Conservation (phyloP, 2,329 filamentous ascomycete species). For the Coniella lustricola region DNA sequence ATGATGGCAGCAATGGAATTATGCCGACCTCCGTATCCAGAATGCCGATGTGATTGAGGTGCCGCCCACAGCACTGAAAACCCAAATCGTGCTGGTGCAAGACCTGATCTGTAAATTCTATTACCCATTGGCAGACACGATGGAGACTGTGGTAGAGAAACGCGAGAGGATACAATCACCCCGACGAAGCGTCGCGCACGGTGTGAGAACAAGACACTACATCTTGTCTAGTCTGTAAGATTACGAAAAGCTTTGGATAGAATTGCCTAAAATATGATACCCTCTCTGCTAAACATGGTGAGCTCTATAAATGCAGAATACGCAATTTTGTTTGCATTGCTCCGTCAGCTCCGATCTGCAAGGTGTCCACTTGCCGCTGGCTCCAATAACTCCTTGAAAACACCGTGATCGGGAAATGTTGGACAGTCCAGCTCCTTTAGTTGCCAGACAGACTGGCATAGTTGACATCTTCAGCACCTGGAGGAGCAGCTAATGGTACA, state of each 20-base stretch:
- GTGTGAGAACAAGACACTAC: neutral
- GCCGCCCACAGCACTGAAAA: no score
- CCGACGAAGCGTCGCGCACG: neutral
- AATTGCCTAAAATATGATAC: conserved; percentile 25
- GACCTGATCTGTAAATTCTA: no score
- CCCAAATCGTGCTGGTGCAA: no score
- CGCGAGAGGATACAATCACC: neutral
- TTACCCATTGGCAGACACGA: no score
- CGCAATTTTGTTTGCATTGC: conserved; percentile 4
- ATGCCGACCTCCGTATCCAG: neutral
- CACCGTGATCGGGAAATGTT: conserved; percentile 17
- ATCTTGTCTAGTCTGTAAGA: conserved; percentile 7
- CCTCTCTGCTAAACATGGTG: conserved; percentile 16
- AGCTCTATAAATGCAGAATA: neutral
- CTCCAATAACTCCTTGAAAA: conserved; percentile 23
- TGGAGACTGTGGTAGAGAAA: neutral
- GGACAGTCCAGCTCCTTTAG: conserved; percentile 8
- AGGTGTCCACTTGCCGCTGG: neutral
- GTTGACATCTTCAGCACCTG: conserved; percentile 68
- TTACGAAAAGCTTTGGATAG: conserved; percentile 5
- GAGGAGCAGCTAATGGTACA: conserved; percentile 63
- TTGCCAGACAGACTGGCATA: conserved; percentile 79
- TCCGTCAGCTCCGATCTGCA: neutral
- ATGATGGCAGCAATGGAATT: neutral
- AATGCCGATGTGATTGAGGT: no score